Evolutionary conservation across 805 yeast genomes (phyloP).

Genomic region (Candida ovalis): DNA sequence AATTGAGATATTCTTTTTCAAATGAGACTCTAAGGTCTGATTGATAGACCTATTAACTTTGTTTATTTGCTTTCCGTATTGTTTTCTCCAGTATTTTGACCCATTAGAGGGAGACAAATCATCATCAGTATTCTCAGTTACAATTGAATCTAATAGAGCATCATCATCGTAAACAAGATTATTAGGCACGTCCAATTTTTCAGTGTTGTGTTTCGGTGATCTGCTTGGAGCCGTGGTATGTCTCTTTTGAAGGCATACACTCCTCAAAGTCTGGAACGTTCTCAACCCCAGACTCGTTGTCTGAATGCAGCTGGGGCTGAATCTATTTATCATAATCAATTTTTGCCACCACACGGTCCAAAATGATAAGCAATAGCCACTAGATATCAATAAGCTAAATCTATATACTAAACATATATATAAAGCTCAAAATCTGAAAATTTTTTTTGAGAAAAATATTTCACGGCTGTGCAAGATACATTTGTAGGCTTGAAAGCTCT

Average conservation of each 20-base stretch:
- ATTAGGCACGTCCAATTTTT: neutral
- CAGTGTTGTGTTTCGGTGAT: neutral
- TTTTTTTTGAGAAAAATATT: neutral
- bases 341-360: neutral
- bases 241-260: neutral
- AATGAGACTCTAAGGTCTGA: constrained; percentile 18
- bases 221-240: neutral
- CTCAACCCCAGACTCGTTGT: neutral
- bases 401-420: neutral
- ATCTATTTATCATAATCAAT: neutral
- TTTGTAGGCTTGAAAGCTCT: neutral
- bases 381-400: neutral
- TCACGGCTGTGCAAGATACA: neutral
- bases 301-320: neutral
- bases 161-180: constrained; percentile 12
- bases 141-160: constrained; percentile 8
- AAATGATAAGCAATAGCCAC: neutral
- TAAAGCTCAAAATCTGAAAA: neutral
- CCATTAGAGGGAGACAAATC: constrained; percentile 7
- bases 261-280: neutral
- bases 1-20: constrained; percentile 19
- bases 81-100: constrained; percentile 19
- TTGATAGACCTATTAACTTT: constrained; percentile 18
- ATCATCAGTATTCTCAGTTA: neutral
- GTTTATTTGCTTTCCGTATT: constrained; percentile 16